A percentile compares a stretch with the other conserved stretches of the same genome.
phyloP scores from a whole-genome alignment of 23 red algal species.

The Gracilaria gracilis region DNA sequence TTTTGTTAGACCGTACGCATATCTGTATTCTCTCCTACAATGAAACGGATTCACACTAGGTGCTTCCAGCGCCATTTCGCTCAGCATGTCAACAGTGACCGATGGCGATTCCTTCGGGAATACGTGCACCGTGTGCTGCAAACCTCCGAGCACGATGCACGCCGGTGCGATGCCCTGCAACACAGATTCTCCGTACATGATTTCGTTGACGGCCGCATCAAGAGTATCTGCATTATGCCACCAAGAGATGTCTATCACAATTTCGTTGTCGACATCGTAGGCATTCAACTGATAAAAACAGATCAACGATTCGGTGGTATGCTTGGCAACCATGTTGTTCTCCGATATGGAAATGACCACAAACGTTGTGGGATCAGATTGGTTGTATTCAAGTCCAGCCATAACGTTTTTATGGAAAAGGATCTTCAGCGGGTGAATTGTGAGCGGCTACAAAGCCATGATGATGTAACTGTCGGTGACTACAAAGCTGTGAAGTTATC shows the following conservation, averaged over 20 bases:
- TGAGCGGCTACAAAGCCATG: constrained; percentile 39
- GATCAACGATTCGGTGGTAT: constrained; percentile 47
- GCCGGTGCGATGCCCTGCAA: constrained; percentile 18
- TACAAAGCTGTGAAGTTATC: constrained; percentile 61
- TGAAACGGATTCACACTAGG: constrained; percentile 43
- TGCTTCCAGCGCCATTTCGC: constrained; percentile 20
- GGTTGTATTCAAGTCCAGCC: constrained; percentile 19
- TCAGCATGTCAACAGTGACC: constrained; percentile 16
- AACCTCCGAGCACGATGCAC: neutral
- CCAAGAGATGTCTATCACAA: constrained; percentile 44
- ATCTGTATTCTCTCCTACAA: constrained; percentile 34
- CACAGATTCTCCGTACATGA: constrained; percentile 28
- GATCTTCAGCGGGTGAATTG: constrained; percentile 35
- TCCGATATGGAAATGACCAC: constrained; percentile 27
- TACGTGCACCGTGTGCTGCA: neutral
- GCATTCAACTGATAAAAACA: constrained; percentile 72
- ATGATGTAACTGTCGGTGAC: constrained; percentile 58
- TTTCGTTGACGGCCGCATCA: neutral
- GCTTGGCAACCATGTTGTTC: constrained; percentile 28
- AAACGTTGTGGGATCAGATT: constrained; percentile 8
- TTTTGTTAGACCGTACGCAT: constrained; percentile 41
- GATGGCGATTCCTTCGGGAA: neutral
- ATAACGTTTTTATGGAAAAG: constrained; percentile 47
- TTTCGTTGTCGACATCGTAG: constrained; percentile 18
- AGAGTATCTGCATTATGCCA: constrained; percentile 45